Evolutionary conservation across 371 early-diverging fungal genomes (phyloP), one percentile per base, ranked within the genome.

Genomic region (Gilbertella persicaria): DNA sequence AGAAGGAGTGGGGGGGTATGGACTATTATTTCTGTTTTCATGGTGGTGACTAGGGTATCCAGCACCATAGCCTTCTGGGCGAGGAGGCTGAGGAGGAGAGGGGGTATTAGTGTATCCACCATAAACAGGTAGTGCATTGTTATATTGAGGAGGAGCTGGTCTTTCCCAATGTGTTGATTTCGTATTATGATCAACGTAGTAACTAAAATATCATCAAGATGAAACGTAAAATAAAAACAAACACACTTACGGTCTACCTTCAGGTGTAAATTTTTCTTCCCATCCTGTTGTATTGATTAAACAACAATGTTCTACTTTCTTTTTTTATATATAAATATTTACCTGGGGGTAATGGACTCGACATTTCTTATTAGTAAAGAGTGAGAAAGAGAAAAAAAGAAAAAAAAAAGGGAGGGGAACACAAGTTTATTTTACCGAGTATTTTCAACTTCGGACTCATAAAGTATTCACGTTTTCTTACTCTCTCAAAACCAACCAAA

Each of bases 101-200:
- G 55, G 64, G 19, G 58, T 40, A 23, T 30, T 45, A 36, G n/a
- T n/a, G n/a, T 43, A 41, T 0, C 53, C 54, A 20, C 62, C 66
- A 26, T 60, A 54, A 25, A 62, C 30, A 36, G 64, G 66, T 38
- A 64, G 66, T 10, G 57, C 49, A 6, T n/a, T n/a, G n/a, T n/a
- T n/a, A n/a, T n/a, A n/a, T n/a, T n/a, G n/a, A n/a, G n/a, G n/a
- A n/a, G 60, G 58, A 13, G 65, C 58, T 41, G 75, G 75, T 55
- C 69, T 85, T 55, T 86, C 89, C 86, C 86, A 85, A 10, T 80
- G 72, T 10, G 85, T 85, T 24, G 56, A 56, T 51, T 73, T 66
- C 19, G 67, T 71, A 45, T 73, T 71, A 45, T 84, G 80, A 50
- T 85, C 70, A 29, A 85, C 74, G 58, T 77, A 85, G 48, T 82